Percentiles rank a stretch among this genome's conserved stretches.
These are phyloP conservation scores for Diversispora epigaea DNA, from an alignment of 192 early-diverging fungal species.

Conservation along the genomic window DNA sequence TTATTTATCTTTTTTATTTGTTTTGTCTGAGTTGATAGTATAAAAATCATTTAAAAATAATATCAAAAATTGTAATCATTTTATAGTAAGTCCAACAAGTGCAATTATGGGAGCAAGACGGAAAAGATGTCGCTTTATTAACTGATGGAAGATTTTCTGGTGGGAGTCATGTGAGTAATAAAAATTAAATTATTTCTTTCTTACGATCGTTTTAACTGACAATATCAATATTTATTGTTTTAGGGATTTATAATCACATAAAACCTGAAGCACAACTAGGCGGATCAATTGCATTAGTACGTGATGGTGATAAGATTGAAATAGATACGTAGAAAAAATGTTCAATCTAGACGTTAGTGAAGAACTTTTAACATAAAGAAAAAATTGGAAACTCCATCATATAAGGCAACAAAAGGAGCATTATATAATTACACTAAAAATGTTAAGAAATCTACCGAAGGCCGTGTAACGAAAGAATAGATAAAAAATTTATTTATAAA, in stretches of 20 bases:
- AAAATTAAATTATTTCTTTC: neutral
- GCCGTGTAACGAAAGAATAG: conserved; percentile 84
- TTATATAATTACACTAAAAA: conserved; percentile 91
- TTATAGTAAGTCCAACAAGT: conserved; percentile 84
- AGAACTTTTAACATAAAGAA: conserved; percentile 70
- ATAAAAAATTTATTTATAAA: no score
- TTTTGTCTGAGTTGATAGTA: neutral
- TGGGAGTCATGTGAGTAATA: conserved; percentile 76
- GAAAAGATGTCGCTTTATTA: conserved; percentile 95
- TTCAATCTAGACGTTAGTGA: conserved; percentile 77
- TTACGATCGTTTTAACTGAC: neutral
- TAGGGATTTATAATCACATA: conserved; percentile 97
- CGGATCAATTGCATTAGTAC: conserved; percentile 90
- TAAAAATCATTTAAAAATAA: no score
- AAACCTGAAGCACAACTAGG: conserved; percentile 97
- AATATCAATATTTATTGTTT: conserved; percentile 15
- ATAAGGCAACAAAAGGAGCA: conserved; percentile 84
- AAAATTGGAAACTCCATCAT: conserved; percentile 80
- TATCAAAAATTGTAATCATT: neutral
- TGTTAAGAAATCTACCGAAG: conserved; percentile 79
- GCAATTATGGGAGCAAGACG: conserved; percentile 99
- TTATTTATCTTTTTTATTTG: conserved; percentile 17
- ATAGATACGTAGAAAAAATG: conserved; percentile 83
- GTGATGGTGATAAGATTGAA: conserved; percentile 84
- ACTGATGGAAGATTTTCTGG: conserved; percentile 99